A percentile compares a stretch with the other conserved stretches of the same genome.
Evolutionary conservation across 2,329 filamentous ascomycete species (phyloP).

Genomic region (Kalmusia sp.): DNA sequence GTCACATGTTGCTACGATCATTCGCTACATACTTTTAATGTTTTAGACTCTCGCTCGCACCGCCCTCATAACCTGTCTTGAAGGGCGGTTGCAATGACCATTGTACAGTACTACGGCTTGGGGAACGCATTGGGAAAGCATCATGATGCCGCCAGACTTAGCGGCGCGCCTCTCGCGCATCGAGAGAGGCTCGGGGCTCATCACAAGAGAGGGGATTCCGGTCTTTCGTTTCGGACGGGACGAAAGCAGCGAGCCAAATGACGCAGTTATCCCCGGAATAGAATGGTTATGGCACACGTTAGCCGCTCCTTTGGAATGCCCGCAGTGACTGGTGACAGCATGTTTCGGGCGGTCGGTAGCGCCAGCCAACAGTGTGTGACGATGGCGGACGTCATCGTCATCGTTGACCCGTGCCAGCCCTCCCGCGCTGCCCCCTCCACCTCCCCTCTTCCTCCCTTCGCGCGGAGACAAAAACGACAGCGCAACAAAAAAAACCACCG

Average conservation of each 20-base stretch:
- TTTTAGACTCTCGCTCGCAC: conserved; percentile 47
- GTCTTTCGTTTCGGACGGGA: conserved; percentile 19
- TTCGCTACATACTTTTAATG: conserved; percentile 47
- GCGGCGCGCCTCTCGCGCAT: background rate
- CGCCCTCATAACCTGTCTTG: conserved; percentile 15
- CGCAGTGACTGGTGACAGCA: conserved; percentile 2
- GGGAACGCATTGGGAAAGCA: conserved; percentile 9
- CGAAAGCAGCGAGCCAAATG: conserved; percentile 30
- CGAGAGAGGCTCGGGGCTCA: conserved; percentile 16
- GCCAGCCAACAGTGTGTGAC: too few species aligned
- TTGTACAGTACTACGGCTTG: conserved; percentile 41
- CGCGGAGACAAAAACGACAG: background rate
- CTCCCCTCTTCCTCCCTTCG: too few species aligned
- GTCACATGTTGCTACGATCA: conserved; percentile 33
- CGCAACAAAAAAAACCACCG: conserved; percentile 1
- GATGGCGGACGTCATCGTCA: background rate
- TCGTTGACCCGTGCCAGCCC: background rate
- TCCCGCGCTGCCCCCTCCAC: background rate
- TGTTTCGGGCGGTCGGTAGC: background rate
- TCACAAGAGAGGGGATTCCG: conserved; percentile 12
- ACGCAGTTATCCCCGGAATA: conserved; percentile 29
- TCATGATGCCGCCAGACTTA: background rate
- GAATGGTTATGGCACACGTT: conserved; percentile 20
- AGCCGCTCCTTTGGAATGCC: background rate
- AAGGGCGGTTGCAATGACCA: conserved; percentile 35